phyloP scores from a whole-genome alignment of 2,329 filamentous ascomycete species.

The Cladophialophora yegresii region DNA sequence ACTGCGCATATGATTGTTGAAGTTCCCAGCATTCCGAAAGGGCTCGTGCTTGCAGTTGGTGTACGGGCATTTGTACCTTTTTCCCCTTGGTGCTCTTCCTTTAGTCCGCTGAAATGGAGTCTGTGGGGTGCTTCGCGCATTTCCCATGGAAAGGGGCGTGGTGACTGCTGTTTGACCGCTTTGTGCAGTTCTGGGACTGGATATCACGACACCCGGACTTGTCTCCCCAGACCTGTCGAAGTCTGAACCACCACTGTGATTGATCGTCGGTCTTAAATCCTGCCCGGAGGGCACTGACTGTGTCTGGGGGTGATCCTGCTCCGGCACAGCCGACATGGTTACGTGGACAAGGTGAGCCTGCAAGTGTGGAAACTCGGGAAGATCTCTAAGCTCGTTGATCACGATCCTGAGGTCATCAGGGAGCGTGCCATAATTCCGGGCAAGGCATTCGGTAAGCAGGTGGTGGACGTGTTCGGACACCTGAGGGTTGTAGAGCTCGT shows the following conservation, averaged over 20 bases:
- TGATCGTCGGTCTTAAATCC: neutral
- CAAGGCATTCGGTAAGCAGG: slow-evolving; percentile 12
- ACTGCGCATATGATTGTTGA: slow-evolving; percentile 23
- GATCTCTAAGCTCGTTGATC: slow-evolving; percentile 12
- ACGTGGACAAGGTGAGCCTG: slow-evolving; percentile 11
- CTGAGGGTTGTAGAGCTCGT: slow-evolving; percentile 15
- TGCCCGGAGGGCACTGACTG: neutral
- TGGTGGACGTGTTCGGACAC: slow-evolving; percentile 11
- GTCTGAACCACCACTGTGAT: neutral
- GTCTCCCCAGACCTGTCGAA: neutral
- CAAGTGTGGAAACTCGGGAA: slow-evolving; percentile 12
- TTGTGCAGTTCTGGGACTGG: slow-evolving; percentile 6
- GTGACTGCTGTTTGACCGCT: slow-evolving; percentile 5
- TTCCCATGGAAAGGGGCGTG: neutral
- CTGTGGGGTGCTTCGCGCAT: slow-evolving; percentile 6
- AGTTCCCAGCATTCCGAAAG: slow-evolving; percentile 24
- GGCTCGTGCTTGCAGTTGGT: slow-evolving; percentile 16
- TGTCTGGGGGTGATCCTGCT: neutral
- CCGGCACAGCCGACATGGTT: slow-evolving; percentile 1
- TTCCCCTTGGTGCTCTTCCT: slow-evolving; percentile 18
- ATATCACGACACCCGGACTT: neutral
- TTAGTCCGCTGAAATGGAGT: slow-evolving; percentile 4
- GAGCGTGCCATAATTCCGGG: slow-evolving; percentile 14
- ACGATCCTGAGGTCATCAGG: slow-evolving; percentile 19
- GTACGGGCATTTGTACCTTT: slow-evolving; percentile 20